phyloP scores from a whole-genome alignment of 768 basidiomycete species.

The Mycena polygramma region DNA sequence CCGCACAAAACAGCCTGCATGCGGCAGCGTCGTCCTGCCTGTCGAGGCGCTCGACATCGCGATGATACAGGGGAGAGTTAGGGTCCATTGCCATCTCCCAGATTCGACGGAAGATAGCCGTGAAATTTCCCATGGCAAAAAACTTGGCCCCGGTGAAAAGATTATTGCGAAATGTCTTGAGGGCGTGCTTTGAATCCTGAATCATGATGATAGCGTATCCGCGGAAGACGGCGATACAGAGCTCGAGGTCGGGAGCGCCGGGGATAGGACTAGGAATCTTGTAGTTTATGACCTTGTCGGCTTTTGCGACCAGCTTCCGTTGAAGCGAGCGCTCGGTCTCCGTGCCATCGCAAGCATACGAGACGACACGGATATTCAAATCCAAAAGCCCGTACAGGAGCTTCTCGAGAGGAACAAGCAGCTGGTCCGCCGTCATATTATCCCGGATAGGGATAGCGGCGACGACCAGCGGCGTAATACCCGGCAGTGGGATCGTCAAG shows the following conservation, averaged over 20 bases:
- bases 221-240: constrained; percentile 29
- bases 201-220: constrained; percentile 31
- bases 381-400: constrained; percentile 46
- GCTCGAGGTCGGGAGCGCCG: constrained; percentile 7
- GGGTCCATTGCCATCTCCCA: constrained; percentile 36
- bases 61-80: constrained; percentile 39
- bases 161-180: constrained; percentile 49
- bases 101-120: constrained; percentile 40
- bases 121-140: constrained; percentile 42
- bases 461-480: constrained; percentile 48
- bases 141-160: constrained; percentile 47
- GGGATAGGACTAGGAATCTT: constrained; percentile 12
- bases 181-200: constrained; percentile 49
- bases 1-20: constrained; percentile 52
- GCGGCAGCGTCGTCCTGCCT: constrained; percentile 61
- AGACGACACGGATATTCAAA: constrained; percentile 43
- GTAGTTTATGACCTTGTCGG: constrained; percentile 13
- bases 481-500: constrained; percentile 46
- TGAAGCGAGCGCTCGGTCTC: constrained; percentile 48
- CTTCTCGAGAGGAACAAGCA: constrained; percentile 27
- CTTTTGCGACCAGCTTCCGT: constrained; percentile 26
- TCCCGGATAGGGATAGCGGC: constrained; percentile 45
- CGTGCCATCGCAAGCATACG: constrained; percentile 53
- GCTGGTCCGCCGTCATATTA: constrained; percentile 31
- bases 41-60: constrained; percentile 54